Conservation (phyloP, 2,329 filamentous ascomycete species). For the Neofusicoccum sp. region DNA sequence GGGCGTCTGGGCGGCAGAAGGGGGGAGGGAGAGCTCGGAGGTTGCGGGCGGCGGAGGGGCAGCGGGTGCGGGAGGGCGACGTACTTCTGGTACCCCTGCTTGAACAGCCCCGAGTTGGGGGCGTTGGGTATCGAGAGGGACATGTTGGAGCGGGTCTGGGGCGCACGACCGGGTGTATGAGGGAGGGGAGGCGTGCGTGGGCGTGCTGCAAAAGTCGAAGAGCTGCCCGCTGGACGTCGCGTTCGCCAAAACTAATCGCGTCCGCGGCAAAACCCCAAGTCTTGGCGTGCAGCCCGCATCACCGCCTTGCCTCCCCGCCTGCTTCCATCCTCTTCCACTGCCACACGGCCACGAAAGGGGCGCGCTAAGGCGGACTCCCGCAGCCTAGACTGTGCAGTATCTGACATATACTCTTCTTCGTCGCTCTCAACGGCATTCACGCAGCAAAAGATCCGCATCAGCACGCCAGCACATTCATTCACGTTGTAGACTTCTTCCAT, state of each 20-base stretch:
- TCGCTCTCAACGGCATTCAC: neutral
- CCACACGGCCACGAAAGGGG: neutral
- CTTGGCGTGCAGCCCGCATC: slow-evolving; percentile 4
- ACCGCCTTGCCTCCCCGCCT: neutral
- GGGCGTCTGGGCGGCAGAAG: neutral
- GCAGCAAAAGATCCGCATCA: neutral
- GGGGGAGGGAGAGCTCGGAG: slow-evolving; percentile 20
- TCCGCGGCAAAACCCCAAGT: slow-evolving; percentile 8
- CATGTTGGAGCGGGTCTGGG: slow-evolving; percentile 58
- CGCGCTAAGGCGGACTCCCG: no score
- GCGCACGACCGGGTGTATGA: neutral
- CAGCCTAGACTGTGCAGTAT: no score
- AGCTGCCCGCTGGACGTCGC: slow-evolving; percentile 17
- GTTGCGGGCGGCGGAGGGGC: slow-evolving; percentile 26
- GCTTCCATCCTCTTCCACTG: neutral
- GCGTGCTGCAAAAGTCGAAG: slow-evolving; percentile 18
- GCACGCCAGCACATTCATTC: neutral
- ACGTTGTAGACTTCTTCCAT: neutral
- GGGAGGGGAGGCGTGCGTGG: neutral
- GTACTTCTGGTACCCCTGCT: slow-evolving; percentile 94
- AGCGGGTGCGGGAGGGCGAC: slow-evolving; percentile 34
- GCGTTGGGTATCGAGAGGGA: slow-evolving; percentile 95
- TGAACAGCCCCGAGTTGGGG: slow-evolving; percentile 92
- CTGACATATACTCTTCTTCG: no score
- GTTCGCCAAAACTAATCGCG: slow-evolving; percentile 18